Evolutionary conservation across 2,329 filamentous ascomycete species (phyloP).

Genomic region (Trichoderma simmonsii): DNA sequence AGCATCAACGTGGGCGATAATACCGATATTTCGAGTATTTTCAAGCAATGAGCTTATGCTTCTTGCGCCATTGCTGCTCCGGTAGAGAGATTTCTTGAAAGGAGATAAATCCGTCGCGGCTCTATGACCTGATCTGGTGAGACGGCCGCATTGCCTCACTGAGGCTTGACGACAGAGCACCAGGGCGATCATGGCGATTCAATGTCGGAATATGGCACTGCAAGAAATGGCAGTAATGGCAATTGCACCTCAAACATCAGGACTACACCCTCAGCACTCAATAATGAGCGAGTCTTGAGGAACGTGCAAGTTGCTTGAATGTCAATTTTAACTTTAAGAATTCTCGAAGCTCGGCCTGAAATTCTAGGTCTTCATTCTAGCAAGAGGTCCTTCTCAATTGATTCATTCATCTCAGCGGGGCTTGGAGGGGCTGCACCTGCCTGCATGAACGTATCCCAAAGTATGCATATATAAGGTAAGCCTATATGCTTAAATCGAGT

Average conservation of each 20-base stretch:
- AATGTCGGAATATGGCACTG: neutral
- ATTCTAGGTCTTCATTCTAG: neutral
- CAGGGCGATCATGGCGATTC: conserved; percentile 20
- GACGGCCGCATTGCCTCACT: conserved; percentile 1
- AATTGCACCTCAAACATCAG: neutral
- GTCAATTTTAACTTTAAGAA: neutral
- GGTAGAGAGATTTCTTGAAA: neutral
- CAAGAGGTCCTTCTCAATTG: neutral
- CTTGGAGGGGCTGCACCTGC: neutral
- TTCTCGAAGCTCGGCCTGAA: neutral
- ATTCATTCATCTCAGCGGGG: neutral
- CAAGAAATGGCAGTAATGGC: neutral
- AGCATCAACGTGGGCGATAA: conserved; percentile 98
- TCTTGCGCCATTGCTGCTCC: neutral
- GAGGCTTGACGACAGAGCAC: conserved; percentile 18
- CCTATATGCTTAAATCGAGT: neutral
- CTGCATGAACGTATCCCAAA: neutral
- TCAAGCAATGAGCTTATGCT: conserved; percentile 23
- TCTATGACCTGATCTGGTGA: neutral
- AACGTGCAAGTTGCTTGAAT: neutral
- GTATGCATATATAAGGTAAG: neutral
- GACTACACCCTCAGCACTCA: neutral
- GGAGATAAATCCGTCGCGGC: neutral
- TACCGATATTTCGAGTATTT: conserved; percentile 89
- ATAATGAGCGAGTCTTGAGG: neutral